Base-by-base conservation (phyloP, 1,139 yeast species). In the Candida sanyaensis region DNA sequence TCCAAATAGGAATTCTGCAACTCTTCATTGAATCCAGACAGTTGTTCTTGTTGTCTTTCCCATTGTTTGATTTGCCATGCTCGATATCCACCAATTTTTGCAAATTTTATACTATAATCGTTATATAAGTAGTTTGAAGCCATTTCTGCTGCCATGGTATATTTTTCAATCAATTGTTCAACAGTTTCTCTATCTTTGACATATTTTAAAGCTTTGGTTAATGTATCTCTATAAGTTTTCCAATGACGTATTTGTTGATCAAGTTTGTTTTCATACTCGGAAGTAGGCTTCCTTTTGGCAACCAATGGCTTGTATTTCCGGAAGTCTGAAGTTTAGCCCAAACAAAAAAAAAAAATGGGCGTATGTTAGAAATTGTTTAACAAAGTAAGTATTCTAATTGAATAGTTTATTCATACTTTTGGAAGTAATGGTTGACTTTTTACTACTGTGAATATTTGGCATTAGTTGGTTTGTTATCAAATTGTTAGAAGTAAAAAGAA, bases 61-160 rank as follows among this genome's bases (percentile, higher is more conserved):
- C 54, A 52, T 41, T 51, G 46, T 39, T 46, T 49, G 26, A 29
- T 37, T 29, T 51, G 52, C 49, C 49, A 51, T 34, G 47, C 47
- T 47, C 44, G 40, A 36, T 44, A 52, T 1, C 61, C 62, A 11
- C 61, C 62, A 40, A 49, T 39, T 33, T 45, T 43, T 28, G 48
- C 46, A 34, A 57, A 50, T 37, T 52, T 56, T 21, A 54, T 21
- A 32, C 51, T 48, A 41, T 50, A 51, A 28, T 56, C 52, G 42
- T 55, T 56, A 24, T 43, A 47, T 13, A 58, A 43, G 30, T 56
- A 56, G 40, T 45, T 58, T 5, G 59, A 57, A 4, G 61, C 59
- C 51, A 49, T 48, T 24, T 54, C 54, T 24, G 56, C 53, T 12
- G 47, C 45, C 9, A 37, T 43, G 26, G 49, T 46, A 58, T 60